Percentiles rank a stretch among this genome's conserved stretches.
These are phyloP conservation scores for Acanthochlamys bracteata DNA, from an alignment of 106 monocot species.

Conservation along the genomic window DNA sequence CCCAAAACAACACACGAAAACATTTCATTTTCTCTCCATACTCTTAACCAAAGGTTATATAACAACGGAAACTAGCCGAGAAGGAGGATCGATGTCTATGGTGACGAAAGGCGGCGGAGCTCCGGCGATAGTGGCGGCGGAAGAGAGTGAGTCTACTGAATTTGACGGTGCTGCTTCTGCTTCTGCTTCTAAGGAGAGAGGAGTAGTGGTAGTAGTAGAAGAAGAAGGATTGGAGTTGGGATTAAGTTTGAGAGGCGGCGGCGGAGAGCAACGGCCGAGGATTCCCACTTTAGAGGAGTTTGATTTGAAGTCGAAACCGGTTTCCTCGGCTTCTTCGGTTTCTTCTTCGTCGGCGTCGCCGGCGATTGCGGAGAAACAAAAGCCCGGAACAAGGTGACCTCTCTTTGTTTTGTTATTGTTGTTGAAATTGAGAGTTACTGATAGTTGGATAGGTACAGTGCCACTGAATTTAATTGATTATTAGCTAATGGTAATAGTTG, in stretches of 20 bases:
- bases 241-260: neutral
- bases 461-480: no score
- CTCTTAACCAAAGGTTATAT: no score
- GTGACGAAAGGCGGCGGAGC: neutral
- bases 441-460: neutral
- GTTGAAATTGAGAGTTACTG: neutral
- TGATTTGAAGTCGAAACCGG: neutral
- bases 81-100: neutral
- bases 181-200: no score
- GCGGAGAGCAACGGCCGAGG: neutral
- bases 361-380: neutral
- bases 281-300: neutral
- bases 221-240: conserved; percentile 3
- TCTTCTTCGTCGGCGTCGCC: neutral
- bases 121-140: neutral
- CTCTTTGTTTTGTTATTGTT: neutral
- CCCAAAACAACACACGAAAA: no score
- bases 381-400: no score
- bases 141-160: no score
- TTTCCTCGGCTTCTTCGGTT: neutral
- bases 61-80: neutral
- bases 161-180: no score
- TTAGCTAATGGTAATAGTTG: no score
- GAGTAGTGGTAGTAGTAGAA: neutral
- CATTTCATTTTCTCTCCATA: no score